Evolutionary conservation across 1,284 basidiomycete species (phyloP).

Genomic region (Fomitiporia mediterranea): DNA sequence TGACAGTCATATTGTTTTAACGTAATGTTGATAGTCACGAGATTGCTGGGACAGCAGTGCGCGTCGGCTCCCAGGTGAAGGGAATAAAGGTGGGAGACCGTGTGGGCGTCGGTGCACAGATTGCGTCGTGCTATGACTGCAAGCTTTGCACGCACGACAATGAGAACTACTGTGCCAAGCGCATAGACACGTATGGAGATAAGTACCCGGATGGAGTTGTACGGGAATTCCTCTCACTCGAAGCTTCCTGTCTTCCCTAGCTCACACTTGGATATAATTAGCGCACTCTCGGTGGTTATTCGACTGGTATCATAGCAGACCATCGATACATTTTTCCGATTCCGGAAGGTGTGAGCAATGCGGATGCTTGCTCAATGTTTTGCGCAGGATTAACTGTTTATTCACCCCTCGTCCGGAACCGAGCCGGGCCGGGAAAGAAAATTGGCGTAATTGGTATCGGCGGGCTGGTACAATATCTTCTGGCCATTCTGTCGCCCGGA

Average conservation of each 20-base stretch:
- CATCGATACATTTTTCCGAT: conserved; percentile 69
- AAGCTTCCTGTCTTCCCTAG: background rate
- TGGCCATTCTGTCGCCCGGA: conserved; percentile 25
- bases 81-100: conserved; percentile 58
- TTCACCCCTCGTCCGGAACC: conserved; percentile 59
- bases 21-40: conserved; percentile 42
- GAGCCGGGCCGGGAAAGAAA: conserved; percentile 57
- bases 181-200: conserved; percentile 34
- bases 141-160: conserved; percentile 48
- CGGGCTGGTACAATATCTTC: conserved; percentile 40
- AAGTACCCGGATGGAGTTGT: conserved; percentile 48
- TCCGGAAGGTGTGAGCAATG: conserved; percentile 52
- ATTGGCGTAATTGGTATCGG: conserved; percentile 67
- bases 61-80: conserved; percentile 49
- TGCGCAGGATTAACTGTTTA: conserved; percentile 67
- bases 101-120: conserved; percentile 61
- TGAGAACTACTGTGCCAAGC: conserved; percentile 47
- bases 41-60: conserved; percentile 54
- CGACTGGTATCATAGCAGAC: conserved; percentile 60
- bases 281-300: conserved; percentile 57
- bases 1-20: background rate
- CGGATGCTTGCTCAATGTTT: conserved; percentile 49
- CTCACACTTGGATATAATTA: conserved; percentile 13
- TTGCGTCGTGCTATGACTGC: conserved; percentile 50
- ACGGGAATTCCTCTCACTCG: background rate